Conservation (phyloP, 2,329 filamentous ascomycete species). For the Knufia petricola region DNA sequence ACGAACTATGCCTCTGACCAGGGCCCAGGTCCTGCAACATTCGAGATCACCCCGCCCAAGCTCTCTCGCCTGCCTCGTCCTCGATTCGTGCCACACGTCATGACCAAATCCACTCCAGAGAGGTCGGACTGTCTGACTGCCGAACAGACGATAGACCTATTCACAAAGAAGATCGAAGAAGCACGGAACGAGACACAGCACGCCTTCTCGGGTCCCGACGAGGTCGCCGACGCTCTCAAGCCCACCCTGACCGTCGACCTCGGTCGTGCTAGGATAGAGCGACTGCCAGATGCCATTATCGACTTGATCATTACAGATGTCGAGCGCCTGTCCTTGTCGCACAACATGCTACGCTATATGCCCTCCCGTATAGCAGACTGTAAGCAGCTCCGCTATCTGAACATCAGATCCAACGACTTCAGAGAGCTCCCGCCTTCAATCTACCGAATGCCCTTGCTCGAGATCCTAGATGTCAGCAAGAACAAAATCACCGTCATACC, state of each 20-base stretch:
- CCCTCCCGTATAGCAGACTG: constrained; percentile 41
- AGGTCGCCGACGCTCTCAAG: constrained; percentile 37
- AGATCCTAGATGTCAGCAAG: constrained; percentile 84
- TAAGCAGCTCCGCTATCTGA: constrained; percentile 40
- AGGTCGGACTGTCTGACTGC: constrained; percentile 21
- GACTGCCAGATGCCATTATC: constrained; percentile 41
- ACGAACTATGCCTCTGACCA: constrained; percentile 7
- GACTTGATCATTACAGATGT: constrained; percentile 45
- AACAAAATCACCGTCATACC: constrained; percentile 75
- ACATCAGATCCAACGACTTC: constrained; percentile 41
- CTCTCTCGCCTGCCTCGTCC: neutral
- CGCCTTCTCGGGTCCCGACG: constrained; percentile 37
- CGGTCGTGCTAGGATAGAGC: constrained; percentile 39
- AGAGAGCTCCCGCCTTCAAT: constrained; percentile 58
- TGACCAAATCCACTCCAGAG: constrained; percentile 14
- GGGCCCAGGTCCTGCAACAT: constrained; percentile 6
- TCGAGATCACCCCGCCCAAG: constrained; percentile 4
- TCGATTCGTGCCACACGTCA: constrained; percentile 12
- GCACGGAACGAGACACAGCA: constrained; percentile 39
- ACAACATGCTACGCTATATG: constrained; percentile 43
- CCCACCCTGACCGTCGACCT: constrained; percentile 43
- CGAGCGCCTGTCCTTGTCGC: constrained; percentile 43
- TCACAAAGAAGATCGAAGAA: constrained; percentile 37
- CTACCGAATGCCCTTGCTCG: constrained; percentile 73
- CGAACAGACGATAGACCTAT: constrained; percentile 39